Percentiles rank a stretch among this genome's conserved stretches.
phyloP scores from a whole-genome alignment of 2,329 filamentous ascomycete species.

The Fusarium transvaalense region DNA sequence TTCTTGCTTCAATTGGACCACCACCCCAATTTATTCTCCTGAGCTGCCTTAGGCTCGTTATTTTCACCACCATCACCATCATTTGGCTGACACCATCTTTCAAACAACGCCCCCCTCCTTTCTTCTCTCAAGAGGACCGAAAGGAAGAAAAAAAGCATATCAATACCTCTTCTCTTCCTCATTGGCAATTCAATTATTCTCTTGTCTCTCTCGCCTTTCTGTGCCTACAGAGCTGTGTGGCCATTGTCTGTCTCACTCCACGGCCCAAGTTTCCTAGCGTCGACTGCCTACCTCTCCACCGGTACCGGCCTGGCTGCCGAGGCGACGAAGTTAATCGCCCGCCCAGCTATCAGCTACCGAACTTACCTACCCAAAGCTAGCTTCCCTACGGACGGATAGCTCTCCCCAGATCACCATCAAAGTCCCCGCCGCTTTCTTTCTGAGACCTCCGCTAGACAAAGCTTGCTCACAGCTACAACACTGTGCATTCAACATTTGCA shows the following conservation, averaged over 20 bases:
- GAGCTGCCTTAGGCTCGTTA: constrained; percentile 20
- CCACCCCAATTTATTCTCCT: constrained; percentile 5
- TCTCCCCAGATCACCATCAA: constrained; percentile 45
- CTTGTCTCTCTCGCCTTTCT: not conserved
- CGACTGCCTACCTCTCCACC: constrained; percentile 16
- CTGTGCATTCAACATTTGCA: constrained; percentile 5
- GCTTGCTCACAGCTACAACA: not conserved
- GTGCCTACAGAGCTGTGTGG: constrained; percentile 21
- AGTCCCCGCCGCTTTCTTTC: constrained; percentile 25
- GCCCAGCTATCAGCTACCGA: constrained; percentile 29
- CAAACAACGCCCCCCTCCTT: constrained; percentile 23
- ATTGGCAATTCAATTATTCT: constrained; percentile 11
- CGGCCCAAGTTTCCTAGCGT: constrained; percentile 40
- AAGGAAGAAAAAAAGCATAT: constrained; percentile 43
- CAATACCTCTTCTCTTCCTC: constrained; percentile 33
- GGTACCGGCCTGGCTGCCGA: constrained; percentile 36
- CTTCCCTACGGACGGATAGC: constrained; percentile 46
- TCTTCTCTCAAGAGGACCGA: not conserved
- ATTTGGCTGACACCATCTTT: constrained; percentile 43
- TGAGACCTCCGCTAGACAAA: constrained; percentile 26
- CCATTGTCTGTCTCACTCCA: constrained; percentile 25
- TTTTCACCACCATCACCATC: constrained; percentile 21
- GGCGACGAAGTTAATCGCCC: constrained; percentile 38
- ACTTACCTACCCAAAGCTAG: constrained; percentile 35
- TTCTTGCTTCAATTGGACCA: constrained; percentile 18